phyloP scores from a whole-genome alignment of 2,329 filamentous ascomycete genomes.

The Camillea tinctor region DNA sequence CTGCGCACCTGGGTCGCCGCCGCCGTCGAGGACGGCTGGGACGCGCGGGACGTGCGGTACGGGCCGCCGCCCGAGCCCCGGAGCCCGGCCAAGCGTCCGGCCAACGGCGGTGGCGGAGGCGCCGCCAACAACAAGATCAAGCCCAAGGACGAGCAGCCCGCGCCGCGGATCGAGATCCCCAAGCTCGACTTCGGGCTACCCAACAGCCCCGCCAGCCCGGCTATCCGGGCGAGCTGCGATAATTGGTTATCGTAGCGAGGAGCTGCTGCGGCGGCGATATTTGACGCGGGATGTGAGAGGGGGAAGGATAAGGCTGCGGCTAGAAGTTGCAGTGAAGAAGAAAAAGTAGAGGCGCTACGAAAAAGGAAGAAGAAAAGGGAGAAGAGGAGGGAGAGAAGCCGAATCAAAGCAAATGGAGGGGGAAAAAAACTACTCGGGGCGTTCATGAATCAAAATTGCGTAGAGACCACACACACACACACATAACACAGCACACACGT shows the following conservation, averaged over 20 bases:
- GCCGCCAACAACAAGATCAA: constrained; percentile 28
- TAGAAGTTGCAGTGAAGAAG: constrained; percentile 1
- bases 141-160: constrained; percentile 48
- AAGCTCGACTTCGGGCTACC: constrained; percentile 49
- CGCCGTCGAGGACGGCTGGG: constrained; percentile 84
- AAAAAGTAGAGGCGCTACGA: neutral
- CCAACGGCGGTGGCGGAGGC: constrained; percentile 26
- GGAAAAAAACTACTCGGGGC: constrained; percentile 5
- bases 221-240: constrained; percentile 16
- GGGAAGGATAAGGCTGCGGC: neutral
- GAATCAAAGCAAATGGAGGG: neutral
- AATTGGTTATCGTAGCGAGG: constrained; percentile 33
- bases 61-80: constrained; percentile 53
- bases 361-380: neutral
- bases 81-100: constrained; percentile 44
- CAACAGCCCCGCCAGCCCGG: constrained; percentile 15
- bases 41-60: constrained; percentile 75
- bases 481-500: neutral
- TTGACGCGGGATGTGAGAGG: constrained; percentile 4
- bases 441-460: neutral
- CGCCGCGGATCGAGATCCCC: constrained; percentile 62
- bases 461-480: neutral
- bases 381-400: constrained; percentile 4
- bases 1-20: constrained; percentile 88
- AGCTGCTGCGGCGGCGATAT: constrained; percentile 14